phyloP scores from a whole-genome alignment of 179 eudicot species.

The Spinacia oleracea region DNA sequence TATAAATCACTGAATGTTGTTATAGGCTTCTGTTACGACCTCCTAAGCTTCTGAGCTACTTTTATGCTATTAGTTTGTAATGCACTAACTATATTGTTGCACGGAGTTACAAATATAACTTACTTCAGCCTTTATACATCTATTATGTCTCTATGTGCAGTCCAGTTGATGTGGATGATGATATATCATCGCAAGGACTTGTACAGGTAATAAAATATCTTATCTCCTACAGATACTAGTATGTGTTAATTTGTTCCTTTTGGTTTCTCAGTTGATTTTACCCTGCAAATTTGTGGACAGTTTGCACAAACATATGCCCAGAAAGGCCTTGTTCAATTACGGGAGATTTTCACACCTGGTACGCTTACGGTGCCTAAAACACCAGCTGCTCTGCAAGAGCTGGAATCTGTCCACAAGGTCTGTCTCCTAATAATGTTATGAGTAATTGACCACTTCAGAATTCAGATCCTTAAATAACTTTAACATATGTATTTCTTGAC shows the following conservation, averaged over 20 bases:
- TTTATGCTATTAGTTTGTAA: background rate
- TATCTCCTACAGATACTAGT: background rate
- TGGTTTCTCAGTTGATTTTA: background rate
- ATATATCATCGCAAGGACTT: slow-evolving; percentile 88
- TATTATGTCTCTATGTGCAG: slow-evolving; percentile 43
- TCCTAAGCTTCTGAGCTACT: background rate
- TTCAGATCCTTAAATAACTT: background rate
- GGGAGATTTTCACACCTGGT: slow-evolving; percentile 91
- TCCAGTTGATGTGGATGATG: slow-evolving; percentile 90
- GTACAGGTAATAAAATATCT: slow-evolving; percentile 56
- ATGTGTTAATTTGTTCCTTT: background rate
- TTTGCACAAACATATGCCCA: slow-evolving; percentile 81
- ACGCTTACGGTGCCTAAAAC: slow-evolving; percentile 77
- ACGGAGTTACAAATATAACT: background rate
- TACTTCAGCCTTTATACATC: background rate
- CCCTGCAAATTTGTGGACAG: slow-evolving; percentile 37
- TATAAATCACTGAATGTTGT: background rate
- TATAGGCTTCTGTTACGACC: background rate
- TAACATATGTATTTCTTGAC: slow-evolving; percentile 8
- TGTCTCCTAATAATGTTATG: slow-evolving; percentile 5
- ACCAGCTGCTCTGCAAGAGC: slow-evolving; percentile 70
- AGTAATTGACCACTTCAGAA: background rate
- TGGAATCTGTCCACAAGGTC: slow-evolving; percentile 97
- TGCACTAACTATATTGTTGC: background rate
- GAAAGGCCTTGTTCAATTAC: slow-evolving; percentile 66